These are phyloP conservation scores for Taiwanofungus camphoratus DNA, from an alignment of 1,284 basidiomycete genomes.

Conservation along the genomic window DNA sequence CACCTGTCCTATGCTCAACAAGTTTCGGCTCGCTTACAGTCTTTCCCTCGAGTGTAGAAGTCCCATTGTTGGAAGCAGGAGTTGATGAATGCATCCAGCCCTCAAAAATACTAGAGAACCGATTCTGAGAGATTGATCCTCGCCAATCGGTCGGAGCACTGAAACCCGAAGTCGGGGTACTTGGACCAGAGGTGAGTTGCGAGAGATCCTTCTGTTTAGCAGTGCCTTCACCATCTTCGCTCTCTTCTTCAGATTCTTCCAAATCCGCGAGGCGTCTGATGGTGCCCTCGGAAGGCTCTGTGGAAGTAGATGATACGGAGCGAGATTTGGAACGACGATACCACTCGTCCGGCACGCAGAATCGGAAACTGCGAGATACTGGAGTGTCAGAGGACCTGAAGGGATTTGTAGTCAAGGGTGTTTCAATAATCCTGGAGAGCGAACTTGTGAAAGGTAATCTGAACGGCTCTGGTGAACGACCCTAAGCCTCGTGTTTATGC, in stretches of 20 bases:
- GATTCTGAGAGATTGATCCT: slow-evolving; percentile 47
- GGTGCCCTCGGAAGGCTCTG: slow-evolving; percentile 47
- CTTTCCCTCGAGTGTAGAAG: slow-evolving; percentile 37
- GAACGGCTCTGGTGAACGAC: slow-evolving; percentile 13
- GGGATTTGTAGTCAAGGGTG: slow-evolving; percentile 33
- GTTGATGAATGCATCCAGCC: slow-evolving; percentile 48
- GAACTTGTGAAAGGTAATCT: slow-evolving; percentile 20
- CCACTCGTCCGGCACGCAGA: slow-evolving; percentile 77
- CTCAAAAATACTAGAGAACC: slow-evolving; percentile 59
- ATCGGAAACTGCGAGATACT: slow-evolving; percentile 40
- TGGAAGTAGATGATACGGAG: slow-evolving; percentile 37
- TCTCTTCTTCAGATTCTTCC: slow-evolving; percentile 46
- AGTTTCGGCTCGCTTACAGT: slow-evolving; percentile 65
- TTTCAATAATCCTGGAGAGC: slow-evolving; percentile 35
- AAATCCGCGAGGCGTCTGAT: slow-evolving; percentile 44
- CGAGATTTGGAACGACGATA: slow-evolving; percentile 63
- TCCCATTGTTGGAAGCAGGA: slow-evolving; percentile 31
- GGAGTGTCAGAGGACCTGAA: slow-evolving; percentile 24
- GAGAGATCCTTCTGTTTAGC: slow-evolving; percentile 43
- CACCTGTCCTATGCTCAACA: slow-evolving; percentile 38
- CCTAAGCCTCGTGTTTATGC: background rate
- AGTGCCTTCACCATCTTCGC: slow-evolving; percentile 51
- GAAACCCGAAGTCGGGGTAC: slow-evolving; percentile 10
- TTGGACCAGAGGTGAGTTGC: slow-evolving; percentile 8
- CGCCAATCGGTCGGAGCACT: slow-evolving; percentile 36